Evolutionary conservation across 495 filamentous ascomycete species (phyloP).

Genomic region (Bryoglossum gracile): DNA sequence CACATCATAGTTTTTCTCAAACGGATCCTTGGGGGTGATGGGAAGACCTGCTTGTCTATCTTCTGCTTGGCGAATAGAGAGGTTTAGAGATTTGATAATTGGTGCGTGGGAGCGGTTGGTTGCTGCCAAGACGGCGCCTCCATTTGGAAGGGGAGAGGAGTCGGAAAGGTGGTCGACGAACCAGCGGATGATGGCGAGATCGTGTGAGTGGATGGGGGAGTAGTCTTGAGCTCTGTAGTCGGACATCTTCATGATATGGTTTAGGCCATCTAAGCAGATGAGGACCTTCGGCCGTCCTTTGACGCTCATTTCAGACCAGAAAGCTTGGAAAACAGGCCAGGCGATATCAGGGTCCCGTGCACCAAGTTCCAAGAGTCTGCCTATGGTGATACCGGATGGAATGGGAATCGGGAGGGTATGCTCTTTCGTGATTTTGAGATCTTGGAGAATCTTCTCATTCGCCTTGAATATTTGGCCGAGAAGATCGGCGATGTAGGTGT

Average conservation of each 20-base stretch:
- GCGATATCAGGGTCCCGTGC: slow-evolving; percentile 65
- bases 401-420: slow-evolving; percentile 54
- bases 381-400: slow-evolving; percentile 54
- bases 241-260: slow-evolving; percentile 67
- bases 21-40: slow-evolving; percentile 54
- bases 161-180: slow-evolving; percentile 68
- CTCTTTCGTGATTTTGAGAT: slow-evolving; percentile 47
- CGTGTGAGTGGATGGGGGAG: slow-evolving; percentile 77
- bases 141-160: slow-evolving; percentile 53
- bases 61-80: slow-evolving; percentile 44
- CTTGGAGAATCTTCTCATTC: slow-evolving; percentile 58
- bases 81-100: slow-evolving; percentile 51
- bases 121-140: slow-evolving; percentile 71
- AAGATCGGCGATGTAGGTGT: slow-evolving; percentile 62
- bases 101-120: slow-evolving; percentile 61
- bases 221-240: slow-evolving; percentile 62
- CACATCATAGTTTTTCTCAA: slow-evolving; percentile 54
- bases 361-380: slow-evolving; percentile 61
- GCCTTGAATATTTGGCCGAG: slow-evolving; percentile 62
- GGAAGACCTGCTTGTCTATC: slow-evolving; percentile 28
- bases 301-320: slow-evolving; percentile 70
- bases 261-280: slow-evolving; percentile 68
- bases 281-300: slow-evolving; percentile 71
- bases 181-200: slow-evolving; percentile 67
- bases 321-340: slow-evolving; percentile 72